These are phyloP conservation scores for Cyclostephanos tholiformis DNA, from an alignment of 108 stramenopile genomes.

Conservation along the genomic window DNA sequence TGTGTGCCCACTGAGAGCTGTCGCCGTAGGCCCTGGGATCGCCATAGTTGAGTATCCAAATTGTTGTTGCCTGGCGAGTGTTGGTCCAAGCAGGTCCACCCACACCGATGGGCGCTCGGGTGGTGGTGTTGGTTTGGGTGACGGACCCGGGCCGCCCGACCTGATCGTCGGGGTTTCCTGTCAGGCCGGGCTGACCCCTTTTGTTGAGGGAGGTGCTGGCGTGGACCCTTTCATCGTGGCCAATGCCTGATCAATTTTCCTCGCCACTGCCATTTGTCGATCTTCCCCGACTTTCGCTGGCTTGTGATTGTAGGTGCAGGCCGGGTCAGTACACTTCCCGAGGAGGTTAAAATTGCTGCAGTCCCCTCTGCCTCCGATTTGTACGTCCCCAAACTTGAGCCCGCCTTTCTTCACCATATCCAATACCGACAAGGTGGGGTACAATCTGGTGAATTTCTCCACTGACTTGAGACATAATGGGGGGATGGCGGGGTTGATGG, in stretches of 20 bases:
- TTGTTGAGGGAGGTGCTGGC: too few species aligned
- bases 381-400: too few species aligned
- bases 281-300: background rate
- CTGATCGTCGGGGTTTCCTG: background rate
- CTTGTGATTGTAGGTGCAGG: too few species aligned
- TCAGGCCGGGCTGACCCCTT: background rate
- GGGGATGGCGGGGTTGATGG: too few species aligned
- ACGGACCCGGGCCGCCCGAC: background rate
- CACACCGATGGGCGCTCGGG: background rate
- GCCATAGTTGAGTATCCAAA: background rate
- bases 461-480: too few species aligned
- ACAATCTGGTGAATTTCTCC: too few species aligned
- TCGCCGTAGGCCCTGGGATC: background rate
- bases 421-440: too few species aligned
- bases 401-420: too few species aligned
- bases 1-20: background rate
- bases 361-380: too few species aligned
- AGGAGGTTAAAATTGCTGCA: too few species aligned
- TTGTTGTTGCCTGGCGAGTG: background rate
- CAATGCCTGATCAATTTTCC: background rate
- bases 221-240: background rate
- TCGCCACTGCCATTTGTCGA: background rate
- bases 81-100: background rate
- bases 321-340: too few species aligned
- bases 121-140: background rate